phyloP scores from a whole-genome alignment of 768 basidiomycete species.

The Hydnomerulius pinastri region DNA sequence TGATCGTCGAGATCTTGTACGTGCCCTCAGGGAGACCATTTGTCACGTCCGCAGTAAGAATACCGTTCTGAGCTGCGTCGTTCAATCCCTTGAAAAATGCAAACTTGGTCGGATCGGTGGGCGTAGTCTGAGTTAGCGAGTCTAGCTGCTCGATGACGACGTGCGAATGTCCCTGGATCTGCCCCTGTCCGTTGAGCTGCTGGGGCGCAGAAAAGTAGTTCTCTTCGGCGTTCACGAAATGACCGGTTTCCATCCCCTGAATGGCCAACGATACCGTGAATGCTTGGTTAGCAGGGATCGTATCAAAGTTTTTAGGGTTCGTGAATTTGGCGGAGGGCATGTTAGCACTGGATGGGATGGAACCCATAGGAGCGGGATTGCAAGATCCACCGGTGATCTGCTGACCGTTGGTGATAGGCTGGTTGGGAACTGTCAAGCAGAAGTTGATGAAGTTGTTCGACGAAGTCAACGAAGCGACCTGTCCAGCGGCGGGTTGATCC shows the following conservation, averaged over 20 bases:
- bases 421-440: slow-evolving; percentile 44
- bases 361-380: slow-evolving; percentile 60
- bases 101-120: slow-evolving; percentile 53
- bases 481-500: slow-evolving; percentile 43
- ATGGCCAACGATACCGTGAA: slow-evolving; percentile 57
- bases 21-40: slow-evolving; percentile 57
- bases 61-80: slow-evolving; percentile 45
- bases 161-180: slow-evolving; percentile 60
- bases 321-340: slow-evolving; percentile 53
- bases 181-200: slow-evolving; percentile 49
- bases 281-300: slow-evolving; percentile 44
- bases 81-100: slow-evolving; percentile 58
- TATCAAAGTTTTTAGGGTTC: slow-evolving; percentile 41
- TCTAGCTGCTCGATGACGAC: slow-evolving; percentile 53
- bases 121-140: slow-evolving; percentile 43
- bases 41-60: slow-evolving; percentile 51
- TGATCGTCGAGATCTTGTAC: slow-evolving; percentile 63
- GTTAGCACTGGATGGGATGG: slow-evolving; percentile 47
- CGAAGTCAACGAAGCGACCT: slow-evolving; percentile 53
- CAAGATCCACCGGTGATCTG: slow-evolving; percentile 56
- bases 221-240: slow-evolving; percentile 56
- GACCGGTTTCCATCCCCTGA: slow-evolving; percentile 48
- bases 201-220: slow-evolving; percentile 62
- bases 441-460: slow-evolving; percentile 66
- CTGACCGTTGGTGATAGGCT: slow-evolving; percentile 56